Evolutionary conservation across 2,329 filamentous ascomycete genomes (phyloP).

Genomic region (Paecilomyces sp.): DNA sequence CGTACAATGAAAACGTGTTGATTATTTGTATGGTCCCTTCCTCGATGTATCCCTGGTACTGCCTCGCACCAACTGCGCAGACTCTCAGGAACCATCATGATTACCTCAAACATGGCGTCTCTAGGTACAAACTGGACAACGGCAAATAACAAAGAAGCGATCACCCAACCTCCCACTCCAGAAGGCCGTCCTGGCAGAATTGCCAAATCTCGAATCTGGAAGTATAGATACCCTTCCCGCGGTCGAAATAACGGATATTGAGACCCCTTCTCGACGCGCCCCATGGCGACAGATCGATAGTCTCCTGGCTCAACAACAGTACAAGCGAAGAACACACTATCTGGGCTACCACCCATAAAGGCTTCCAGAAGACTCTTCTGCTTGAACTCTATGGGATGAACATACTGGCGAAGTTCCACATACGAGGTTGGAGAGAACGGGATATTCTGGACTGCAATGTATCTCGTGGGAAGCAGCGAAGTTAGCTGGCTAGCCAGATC

Average conservation of each 20-base stretch:
- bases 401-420: not conserved
- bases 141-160: not conserved
- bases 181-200: not conserved
- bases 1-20: not conserved
- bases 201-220: not conserved
- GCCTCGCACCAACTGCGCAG: not conserved
- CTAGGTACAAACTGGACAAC: not conserved
- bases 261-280: not conserved
- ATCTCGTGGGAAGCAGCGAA: not conserved
- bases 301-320: not conserved
- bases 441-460: not conserved
- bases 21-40: not conserved
- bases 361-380: not conserved
- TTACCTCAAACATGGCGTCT: not conserved
- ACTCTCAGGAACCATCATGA: not conserved
- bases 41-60: not conserved
- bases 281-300: not conserved
- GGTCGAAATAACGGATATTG: not conserved
- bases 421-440: not conserved
- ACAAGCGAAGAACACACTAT: not conserved
- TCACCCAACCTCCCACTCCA: not conserved
- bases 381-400: not conserved
- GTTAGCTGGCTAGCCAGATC: not conserved
- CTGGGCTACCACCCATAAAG: not conserved
- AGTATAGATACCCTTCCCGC: not conserved